Base-by-base conservation (phyloP, 768 basidiomycete genomes). In the Podaxis mareebaensis region DNA sequence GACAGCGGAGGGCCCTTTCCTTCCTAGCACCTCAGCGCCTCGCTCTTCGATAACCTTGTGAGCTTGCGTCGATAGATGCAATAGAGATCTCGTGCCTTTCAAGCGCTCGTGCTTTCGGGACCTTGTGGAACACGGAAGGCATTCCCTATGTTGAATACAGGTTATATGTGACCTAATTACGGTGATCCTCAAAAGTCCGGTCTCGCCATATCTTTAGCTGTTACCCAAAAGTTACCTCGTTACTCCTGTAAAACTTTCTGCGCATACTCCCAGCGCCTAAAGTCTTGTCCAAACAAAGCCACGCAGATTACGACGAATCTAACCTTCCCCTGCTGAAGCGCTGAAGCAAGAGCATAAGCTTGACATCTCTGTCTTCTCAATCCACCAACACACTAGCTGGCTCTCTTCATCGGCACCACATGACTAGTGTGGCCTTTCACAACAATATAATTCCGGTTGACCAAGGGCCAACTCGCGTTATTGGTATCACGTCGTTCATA, bases 281-380 rank as follows among this genome's bases (percentile, higher is more conserved):
- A 48, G 30, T 11, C 26, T 52, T 61, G 26, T 13, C 22, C 60
- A 54, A 61, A 54, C 28, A 36, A 55, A 28, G 61, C 53, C 53
- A 62, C 42, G 26, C 61, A 62, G 61, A 62, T 62, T 62, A 26
- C 26, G 46, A 48, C 42, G 44, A 46, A 62, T 62, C 61, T 62
- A 55, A 55, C 61, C 61, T 62, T 53, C 46, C 30, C 30, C 61
- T 55, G 44, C 42, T 49, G 40, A 54, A 61, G 61, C 53, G 53
- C 42, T 49, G 40, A 54, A 62, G 61, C 53, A 46, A 55, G 44
- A 62, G 61, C 28, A 46, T 62, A 62, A 62, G 26, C 61, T 62
- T 62, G 46, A 33, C 11, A 42, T 55, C 42, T 42, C 53, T 49
- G 46, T 53, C 61, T 56, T 62, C 61, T 36, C 28, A 60, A 5